A percentile compares a stretch with the other conserved stretches of the same genome.
Conservation (phyloP, 495 filamentous ascomycete species). For the Penicillium silybi region DNA sequence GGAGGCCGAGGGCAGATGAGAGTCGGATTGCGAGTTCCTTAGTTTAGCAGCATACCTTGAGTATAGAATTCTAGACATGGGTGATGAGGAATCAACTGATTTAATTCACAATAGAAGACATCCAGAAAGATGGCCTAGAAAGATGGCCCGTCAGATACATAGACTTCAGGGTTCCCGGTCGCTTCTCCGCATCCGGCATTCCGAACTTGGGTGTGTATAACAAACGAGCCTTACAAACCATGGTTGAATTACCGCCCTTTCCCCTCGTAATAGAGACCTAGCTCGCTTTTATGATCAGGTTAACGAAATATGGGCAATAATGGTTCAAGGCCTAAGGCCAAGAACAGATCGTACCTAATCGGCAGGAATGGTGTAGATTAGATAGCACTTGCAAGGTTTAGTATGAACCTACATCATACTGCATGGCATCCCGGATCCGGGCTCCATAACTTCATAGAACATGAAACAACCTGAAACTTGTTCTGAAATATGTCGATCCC, state of each 20-base stretch:
- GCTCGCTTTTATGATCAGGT: no score
- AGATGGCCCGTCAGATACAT: no score
- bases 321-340: background rate
- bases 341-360: background rate
- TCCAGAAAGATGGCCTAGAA: no score
- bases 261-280: no score
- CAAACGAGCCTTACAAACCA: background rate
- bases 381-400: background rate
- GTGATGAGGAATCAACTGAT: no score
- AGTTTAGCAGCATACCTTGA: no score
- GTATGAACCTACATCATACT: background rate
- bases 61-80: no score
- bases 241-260: background rate
- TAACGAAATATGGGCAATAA: background rate
- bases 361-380: background rate
- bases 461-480: background rate
- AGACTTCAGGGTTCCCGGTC: no score
- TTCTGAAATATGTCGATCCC: background rate
- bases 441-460: background rate
- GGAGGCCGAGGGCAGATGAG: slow-evolving; percentile 51
- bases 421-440: background rate
- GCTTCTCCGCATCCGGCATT: background rate
- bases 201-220: background rate
- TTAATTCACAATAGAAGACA: no score
- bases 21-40: slow-evolving; percentile 27